Conservation (phyloP, 148 eudicot genomes). For the Vaccinium myrtillus region DNA sequence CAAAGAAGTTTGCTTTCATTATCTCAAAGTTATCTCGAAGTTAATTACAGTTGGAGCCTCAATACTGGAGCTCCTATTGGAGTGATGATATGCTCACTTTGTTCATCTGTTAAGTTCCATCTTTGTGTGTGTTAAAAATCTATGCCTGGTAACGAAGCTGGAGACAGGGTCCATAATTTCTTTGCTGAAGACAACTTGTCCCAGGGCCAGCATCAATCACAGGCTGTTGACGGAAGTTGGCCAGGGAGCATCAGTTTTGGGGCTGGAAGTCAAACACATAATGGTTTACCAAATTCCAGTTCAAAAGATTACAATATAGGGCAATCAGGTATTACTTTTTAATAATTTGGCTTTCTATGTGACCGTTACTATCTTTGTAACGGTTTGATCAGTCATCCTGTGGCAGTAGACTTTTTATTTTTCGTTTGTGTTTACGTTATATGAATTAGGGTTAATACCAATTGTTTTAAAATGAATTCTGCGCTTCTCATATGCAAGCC, state of each 20-base stretch:
- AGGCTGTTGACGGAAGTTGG: constrained; percentile 61
- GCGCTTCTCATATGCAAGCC: background rate
- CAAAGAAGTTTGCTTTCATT: constrained; percentile 3
- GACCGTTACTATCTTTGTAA: background rate
- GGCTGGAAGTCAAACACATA: constrained; percentile 59
- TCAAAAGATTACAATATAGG: constrained; percentile 45
- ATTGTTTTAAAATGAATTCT: background rate
- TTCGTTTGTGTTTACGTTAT: background rate
- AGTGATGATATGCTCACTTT: background rate
- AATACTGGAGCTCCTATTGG: background rate
- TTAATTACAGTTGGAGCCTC: constrained; percentile 7
- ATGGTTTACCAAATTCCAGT: constrained; percentile 37
- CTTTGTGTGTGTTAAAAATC: constrained; percentile 42
- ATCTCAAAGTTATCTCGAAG: background rate
- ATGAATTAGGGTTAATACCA: background rate
- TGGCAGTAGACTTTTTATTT: background rate
- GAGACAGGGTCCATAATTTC: constrained; percentile 91
- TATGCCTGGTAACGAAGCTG: constrained; percentile 89
- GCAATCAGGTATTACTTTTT: constrained; percentile 54
- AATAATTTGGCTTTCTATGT: background rate
- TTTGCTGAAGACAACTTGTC: constrained; percentile 69
- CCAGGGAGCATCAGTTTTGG: constrained; percentile 46
- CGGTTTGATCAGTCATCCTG: background rate
- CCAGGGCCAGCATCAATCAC: constrained; percentile 53
- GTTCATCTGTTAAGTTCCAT: constrained; percentile 16